Conservation (phyloP, 2,329 filamentous ascomycete species). For the Chalaropsis thielavioides region DNA sequence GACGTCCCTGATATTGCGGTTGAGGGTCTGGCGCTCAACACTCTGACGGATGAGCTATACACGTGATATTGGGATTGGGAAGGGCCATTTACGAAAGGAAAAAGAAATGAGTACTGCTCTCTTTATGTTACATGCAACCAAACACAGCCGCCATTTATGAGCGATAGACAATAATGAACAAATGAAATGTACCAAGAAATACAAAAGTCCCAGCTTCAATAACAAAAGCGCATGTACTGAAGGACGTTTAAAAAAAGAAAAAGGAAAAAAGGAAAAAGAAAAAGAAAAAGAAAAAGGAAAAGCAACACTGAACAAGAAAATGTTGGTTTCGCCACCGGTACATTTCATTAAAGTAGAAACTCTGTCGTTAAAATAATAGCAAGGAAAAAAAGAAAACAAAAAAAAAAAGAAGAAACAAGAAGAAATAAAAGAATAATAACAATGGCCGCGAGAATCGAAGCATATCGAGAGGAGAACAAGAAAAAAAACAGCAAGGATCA, state of each 20-base stretch:
- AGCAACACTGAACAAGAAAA: too few species aligned
- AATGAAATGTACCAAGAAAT: too few species aligned
- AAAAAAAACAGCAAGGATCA: background rate
- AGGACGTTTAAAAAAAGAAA: background rate
- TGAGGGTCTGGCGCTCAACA: conserved; percentile 59
- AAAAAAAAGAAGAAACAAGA: conserved; percentile 14
- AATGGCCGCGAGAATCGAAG: background rate
- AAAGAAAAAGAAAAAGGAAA: too few species aligned
- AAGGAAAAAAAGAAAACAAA: conserved; percentile 13
- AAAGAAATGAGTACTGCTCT: background rate
- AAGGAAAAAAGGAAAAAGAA: background rate
- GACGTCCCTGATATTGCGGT: conserved; percentile 73
- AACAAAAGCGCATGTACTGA: too few species aligned
- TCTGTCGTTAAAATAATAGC: conserved; percentile 7
- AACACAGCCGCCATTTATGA: too few species aligned
- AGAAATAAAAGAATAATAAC: conserved; percentile 13
- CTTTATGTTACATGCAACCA: too few species aligned
- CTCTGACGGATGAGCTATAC: conserved; percentile 57
- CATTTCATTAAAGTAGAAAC: conserved; percentile 1
- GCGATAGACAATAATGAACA: too few species aligned
- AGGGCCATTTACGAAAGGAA: conserved; percentile 2
- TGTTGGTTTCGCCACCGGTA: background rate
- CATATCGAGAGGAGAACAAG: background rate
- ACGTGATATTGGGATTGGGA: conserved; percentile 29
- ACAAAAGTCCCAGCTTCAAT: too few species aligned